A percentile compares a stretch with the other conserved stretches of the same genome.
Evolutionary conservation across 2,329 filamentous ascomycete species (phyloP).

Genomic region (Thelonectria blattea): DNA sequence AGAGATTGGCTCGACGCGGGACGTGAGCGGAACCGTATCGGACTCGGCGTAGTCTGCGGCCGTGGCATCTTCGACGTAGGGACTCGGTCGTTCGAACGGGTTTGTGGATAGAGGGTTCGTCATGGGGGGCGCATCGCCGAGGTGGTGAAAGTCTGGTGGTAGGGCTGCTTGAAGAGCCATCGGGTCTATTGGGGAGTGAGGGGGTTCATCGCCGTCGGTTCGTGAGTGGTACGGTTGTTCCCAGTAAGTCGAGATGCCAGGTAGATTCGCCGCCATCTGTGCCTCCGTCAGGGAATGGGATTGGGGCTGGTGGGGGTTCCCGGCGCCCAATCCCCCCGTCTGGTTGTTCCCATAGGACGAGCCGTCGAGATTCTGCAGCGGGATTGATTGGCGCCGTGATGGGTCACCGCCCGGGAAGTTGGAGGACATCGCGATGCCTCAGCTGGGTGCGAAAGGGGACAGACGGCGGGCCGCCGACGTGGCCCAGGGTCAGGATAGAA

Average conservation of each 20-base stretch:
- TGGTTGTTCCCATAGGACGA: slow-evolving; percentile 24
- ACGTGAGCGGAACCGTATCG: slow-evolving; percentile 63
- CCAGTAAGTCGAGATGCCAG: slow-evolving; percentile 60
- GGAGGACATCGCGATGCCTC: slow-evolving; percentile 40
- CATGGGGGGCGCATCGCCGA: slow-evolving; percentile 14
- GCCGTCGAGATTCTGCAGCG: slow-evolving; percentile 66
- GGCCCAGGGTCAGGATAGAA: slow-evolving; percentile 33
- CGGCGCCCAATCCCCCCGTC: slow-evolving; percentile 17
- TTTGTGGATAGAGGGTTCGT: slow-evolving; percentile 35
- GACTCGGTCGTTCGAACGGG: slow-evolving; percentile 42
- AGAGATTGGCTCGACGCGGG: slow-evolving; percentile 61
- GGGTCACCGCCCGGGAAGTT: slow-evolving; percentile 36
- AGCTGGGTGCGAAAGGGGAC: slow-evolving; percentile 13
- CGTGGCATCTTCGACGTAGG: slow-evolving; percentile 44
- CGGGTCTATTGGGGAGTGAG: slow-evolving; percentile 59
- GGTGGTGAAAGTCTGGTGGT: slow-evolving; percentile 56
- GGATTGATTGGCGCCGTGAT: slow-evolving; percentile 62
- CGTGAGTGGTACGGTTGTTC: slow-evolving; percentile 52
- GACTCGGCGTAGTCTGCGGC: slow-evolving; percentile 56
- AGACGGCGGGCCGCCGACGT: slow-evolving; percentile 29
- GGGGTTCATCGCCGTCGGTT: slow-evolving; percentile 44
- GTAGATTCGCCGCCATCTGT: slow-evolving; percentile 43
- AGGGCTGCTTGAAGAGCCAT: slow-evolving; percentile 61
- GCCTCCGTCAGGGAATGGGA: slow-evolving; percentile 20
- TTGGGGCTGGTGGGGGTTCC: slow-evolving; percentile 17